Base-by-base conservation (phyloP, 257 asterid species). In the Rubia yunnanensis region DNA sequence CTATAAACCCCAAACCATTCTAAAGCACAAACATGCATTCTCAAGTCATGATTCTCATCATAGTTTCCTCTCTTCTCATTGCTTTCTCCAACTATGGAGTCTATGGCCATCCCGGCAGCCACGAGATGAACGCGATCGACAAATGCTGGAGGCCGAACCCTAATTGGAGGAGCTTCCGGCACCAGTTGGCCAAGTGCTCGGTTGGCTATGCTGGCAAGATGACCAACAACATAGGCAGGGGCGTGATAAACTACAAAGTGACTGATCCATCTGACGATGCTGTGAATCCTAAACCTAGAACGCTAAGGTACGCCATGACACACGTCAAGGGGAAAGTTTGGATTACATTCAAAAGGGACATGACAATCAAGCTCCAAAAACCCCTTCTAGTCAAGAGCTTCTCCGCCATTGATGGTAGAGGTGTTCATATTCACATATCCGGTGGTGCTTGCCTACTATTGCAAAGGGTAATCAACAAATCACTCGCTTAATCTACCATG, bases 161-260 rank as follows among this genome's bases (percentile, higher is more conserved):
- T 1, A 68, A 77, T 8, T 87, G 94, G 97, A 64, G 80, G 14
- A 64, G 65, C 44, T 44, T 82, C 27, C 79, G 94, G 53, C 86
- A 84, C 13, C 85, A 84, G 34, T 48, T 90, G 63, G 97, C 90
- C n/a, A 63, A 24, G 26, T 90, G 97, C 75, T 80, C 86, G 0
- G 84, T 90, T n/a, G 97, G 97, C 23, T 90, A 65, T 44, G 70
- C 82, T 0, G 97, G 97, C 9, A 86, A 87, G 59, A 87, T 90
- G 95, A 73, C 46, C 35, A 76, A 79, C 34, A 87, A 89, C 48
- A 49, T 79, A 1, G 97, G 95, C 3, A 36, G 26, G 0, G 85
- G 24, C 2, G 72, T 76, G 30, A 65, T 41, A 5, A 31, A 71
- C 53, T 90, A 90, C 50, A 66, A 34, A 10, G 92, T 90, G 9